Evolutionary conservation across 2,329 filamentous ascomycete species (phyloP).

Genomic region (Emmonsia crescens): DNA sequence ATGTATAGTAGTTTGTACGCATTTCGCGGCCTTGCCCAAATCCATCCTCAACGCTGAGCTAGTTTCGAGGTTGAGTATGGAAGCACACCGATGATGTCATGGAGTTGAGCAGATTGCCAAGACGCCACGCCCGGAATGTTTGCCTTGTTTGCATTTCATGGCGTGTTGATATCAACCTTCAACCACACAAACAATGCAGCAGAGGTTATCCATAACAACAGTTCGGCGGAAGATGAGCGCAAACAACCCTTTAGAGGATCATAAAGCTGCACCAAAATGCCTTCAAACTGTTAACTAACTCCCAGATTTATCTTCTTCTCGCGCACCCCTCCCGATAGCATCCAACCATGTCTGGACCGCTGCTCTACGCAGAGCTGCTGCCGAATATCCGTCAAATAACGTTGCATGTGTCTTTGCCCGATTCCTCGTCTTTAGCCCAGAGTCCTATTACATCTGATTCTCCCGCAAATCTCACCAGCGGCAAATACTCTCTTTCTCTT

Average conservation of each 20-base stretch:
- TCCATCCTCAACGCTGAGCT: no score
- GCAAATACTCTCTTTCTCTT: background rate
- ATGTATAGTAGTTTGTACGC: background rate
- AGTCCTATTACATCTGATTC: background rate
- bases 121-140: no score
- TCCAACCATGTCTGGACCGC: slow-evolving; percentile 17
- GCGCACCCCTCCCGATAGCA: background rate
- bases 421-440: background rate
- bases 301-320: background rate
- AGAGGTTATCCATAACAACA: no score
- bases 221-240: background rate
- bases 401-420: slow-evolving; percentile 42
- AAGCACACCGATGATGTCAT: background rate
- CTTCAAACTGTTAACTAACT: background rate
- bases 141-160: background rate
- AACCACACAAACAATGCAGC: no score
- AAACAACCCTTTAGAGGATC: background rate
- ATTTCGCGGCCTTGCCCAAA: no score
- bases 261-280: background rate
- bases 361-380: slow-evolving; percentile 50
- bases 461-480: background rate
- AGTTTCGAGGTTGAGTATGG: no score
- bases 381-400: slow-evolving; percentile 51
- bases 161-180: background rate
- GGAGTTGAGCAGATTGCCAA: background rate